Evolutionary conservation across 495 filamentous ascomycete species (phyloP).

Genomic region (Emericellopsis terricola): DNA sequence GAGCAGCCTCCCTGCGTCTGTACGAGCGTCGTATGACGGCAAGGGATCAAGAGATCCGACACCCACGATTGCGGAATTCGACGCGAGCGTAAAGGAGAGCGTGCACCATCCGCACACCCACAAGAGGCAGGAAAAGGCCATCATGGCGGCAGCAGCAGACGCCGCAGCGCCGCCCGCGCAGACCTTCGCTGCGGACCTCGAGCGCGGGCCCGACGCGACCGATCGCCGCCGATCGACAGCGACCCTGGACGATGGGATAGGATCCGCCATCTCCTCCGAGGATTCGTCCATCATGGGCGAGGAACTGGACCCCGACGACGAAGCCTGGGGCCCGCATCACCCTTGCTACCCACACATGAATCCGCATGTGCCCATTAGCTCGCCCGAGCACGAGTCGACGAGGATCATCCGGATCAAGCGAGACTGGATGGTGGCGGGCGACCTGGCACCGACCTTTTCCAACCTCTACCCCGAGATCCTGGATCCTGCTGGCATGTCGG

Average conservation of each 20-base stretch:
- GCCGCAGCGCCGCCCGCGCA: slow-evolving; percentile 6
- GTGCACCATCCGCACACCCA: slow-evolving; percentile 1
- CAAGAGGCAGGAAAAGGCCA: slow-evolving; percentile 24
- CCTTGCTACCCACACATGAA: slow-evolving; percentile 89
- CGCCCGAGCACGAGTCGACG: slow-evolving; percentile 53
- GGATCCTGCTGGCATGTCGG: slow-evolving; percentile 59
- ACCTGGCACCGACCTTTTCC: slow-evolving; percentile 83
- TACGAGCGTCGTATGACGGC: slow-evolving; percentile 29
- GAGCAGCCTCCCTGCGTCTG: slow-evolving; percentile 43
- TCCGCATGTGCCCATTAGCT: slow-evolving; percentile 67
- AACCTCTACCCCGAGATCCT: slow-evolving; percentile 93
- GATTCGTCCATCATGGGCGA: slow-evolving; percentile 36
- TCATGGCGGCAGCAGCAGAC: too few relatives aligned
- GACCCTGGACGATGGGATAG: slow-evolving; percentile 23
- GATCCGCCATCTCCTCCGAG: slow-evolving; percentile 28
- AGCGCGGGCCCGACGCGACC: slow-evolving; percentile 22
- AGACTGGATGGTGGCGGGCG: slow-evolving; percentile 80
- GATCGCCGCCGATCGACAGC: slow-evolving; percentile 17
- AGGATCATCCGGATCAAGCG: slow-evolving; percentile 79
- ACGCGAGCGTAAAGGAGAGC: slow-evolving; percentile 3
- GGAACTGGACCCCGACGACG: slow-evolving; percentile 28
- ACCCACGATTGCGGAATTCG: slow-evolving; percentile 12
- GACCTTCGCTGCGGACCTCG: slow-evolving; percentile 29
- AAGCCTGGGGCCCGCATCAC: slow-evolving; percentile 74
- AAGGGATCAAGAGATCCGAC: slow-evolving; percentile 19